A percentile compares a stretch with the other conserved stretches of the same genome.
Evolutionary conservation across 164 flowering plant species (phyloP).

Genomic region (Platanus orientalis): DNA sequence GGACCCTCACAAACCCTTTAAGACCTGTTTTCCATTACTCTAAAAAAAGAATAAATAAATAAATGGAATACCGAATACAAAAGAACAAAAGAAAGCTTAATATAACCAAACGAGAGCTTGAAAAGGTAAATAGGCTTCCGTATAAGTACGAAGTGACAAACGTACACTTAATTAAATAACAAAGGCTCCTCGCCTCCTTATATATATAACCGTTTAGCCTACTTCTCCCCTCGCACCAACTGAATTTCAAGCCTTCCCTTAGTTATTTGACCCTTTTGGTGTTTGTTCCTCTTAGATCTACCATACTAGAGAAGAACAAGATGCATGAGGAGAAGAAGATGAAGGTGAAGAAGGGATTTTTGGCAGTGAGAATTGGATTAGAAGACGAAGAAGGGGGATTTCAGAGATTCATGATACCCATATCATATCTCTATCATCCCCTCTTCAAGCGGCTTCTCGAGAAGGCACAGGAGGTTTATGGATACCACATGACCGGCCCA

Average conservation of each 20-base stretch:
- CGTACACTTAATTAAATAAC: background rate
- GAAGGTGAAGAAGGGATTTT: constrained; percentile 48
- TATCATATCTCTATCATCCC: constrained; percentile 53
- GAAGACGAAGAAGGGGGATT: constrained; percentile 36
- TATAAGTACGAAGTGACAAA: constrained; percentile 12
- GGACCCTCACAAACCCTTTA: background rate
- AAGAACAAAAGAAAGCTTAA: background rate
- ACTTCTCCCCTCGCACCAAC: background rate
- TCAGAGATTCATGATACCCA: constrained; percentile 52
- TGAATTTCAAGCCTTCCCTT: background rate
- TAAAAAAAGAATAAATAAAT: background rate
- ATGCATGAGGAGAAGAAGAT: constrained; percentile 30
- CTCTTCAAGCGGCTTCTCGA: constrained; percentile 47
- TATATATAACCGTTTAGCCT: constrained; percentile 2
- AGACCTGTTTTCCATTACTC: background rate
- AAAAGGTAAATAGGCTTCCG: constrained; percentile 5
- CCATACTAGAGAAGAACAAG: background rate
- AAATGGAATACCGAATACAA: background rate
- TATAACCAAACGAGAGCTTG: background rate
- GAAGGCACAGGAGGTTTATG: constrained; percentile 51
- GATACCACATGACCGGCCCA: constrained; percentile 49
- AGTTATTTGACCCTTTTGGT: background rate
- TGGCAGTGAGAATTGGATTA: constrained; percentile 41
- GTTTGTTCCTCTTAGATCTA: background rate
- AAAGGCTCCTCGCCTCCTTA: background rate